A percentile compares a stretch with the other conserved stretches of the same genome.
These are phyloP conservation scores for Comarum palustre DNA, from an alignment of 306 rosid genomes.

Conservation along the genomic window DNA sequence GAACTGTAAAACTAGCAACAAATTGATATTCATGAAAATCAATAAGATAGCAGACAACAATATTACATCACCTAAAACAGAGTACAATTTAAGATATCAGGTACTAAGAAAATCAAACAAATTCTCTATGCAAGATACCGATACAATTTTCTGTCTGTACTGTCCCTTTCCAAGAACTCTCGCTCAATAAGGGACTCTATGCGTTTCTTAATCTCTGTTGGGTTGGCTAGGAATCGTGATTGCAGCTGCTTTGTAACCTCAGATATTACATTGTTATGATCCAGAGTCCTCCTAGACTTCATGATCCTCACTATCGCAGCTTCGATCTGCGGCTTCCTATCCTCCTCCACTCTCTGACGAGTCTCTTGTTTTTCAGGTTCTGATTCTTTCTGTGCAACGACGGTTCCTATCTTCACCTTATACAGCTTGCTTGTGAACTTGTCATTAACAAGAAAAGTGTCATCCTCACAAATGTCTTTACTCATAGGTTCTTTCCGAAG, in stretches of 20 bases:
- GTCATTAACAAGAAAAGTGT: slow-evolving; percentile 64
- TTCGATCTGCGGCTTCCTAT: slow-evolving; percentile 81
- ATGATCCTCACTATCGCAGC: slow-evolving; percentile 81
- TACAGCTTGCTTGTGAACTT: slow-evolving; percentile 64
- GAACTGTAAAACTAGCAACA: slow-evolving; percentile 15
- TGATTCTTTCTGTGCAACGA: slow-evolving; percentile 76
- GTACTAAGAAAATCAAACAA: slow-evolving; percentile 16
- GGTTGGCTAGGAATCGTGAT: slow-evolving; percentile 64
- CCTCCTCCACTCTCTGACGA: slow-evolving; percentile 79
- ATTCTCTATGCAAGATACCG: slow-evolving; percentile 51
- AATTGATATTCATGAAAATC: slow-evolving; percentile 22
- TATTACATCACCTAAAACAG: slow-evolving; percentile 24
- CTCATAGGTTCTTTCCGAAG: slow-evolving; percentile 83
- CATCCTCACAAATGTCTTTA: slow-evolving; percentile 74
- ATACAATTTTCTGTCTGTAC: slow-evolving; percentile 53
- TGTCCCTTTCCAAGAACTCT: slow-evolving; percentile 81
- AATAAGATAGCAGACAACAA: slow-evolving; percentile 19
- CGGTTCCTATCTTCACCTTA: slow-evolving; percentile 82
- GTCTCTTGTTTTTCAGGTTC: slow-evolving; percentile 87
- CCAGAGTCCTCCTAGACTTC: slow-evolving; percentile 72
- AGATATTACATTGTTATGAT: slow-evolving; percentile 73
- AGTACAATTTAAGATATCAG: slow-evolving; percentile 31
- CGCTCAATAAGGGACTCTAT: slow-evolving; percentile 86
- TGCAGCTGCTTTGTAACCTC: slow-evolving; percentile 84
- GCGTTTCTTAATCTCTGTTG: slow-evolving; percentile 71